phyloP scores from a whole-genome alignment of 2,329 filamentous ascomycete species.

The Sporothrix globosa region DNA sequence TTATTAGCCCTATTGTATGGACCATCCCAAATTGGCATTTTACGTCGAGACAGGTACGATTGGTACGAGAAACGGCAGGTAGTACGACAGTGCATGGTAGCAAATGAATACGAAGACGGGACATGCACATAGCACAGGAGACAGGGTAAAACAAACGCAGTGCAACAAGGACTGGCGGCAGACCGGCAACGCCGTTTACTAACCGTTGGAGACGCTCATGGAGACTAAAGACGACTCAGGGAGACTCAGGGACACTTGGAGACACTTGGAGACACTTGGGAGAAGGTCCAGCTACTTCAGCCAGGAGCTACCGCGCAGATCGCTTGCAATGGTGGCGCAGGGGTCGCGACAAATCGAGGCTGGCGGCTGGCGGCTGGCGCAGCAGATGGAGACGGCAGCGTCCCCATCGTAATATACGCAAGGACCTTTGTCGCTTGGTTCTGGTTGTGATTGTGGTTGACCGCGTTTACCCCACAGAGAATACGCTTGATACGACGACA shows the following conservation, averaged over 20 bases:
- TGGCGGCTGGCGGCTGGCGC: too few relatives aligned
- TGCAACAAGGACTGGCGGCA: too few relatives aligned
- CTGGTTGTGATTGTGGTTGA: background rate
- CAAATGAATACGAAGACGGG: too few relatives aligned
- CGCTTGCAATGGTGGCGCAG: conserved; percentile 17
- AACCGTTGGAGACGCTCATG: too few relatives aligned
- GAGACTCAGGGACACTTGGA: too few relatives aligned
- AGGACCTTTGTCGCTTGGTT: background rate
- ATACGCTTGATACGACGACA: conserved; percentile 7
- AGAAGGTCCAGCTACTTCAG: background rate
- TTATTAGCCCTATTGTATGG: background rate
- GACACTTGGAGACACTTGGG: too few relatives aligned
- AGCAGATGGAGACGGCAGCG: too few relatives aligned
- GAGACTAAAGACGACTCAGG: too few relatives aligned
- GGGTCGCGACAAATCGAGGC: background rate
- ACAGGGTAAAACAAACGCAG: background rate
- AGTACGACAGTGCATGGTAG: too few relatives aligned
- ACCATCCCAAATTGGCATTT: background rate
- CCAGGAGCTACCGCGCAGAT: background rate
- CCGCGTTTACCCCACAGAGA: background rate
- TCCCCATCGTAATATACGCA: too few relatives aligned
- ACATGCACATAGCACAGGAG: background rate
- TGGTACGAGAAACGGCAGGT: background rate
- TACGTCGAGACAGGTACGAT: conserved; percentile 4
- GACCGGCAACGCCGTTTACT: too few relatives aligned